Evolutionary conservation across 2,329 filamentous ascomycete genomes (phyloP), one percentile per base, ranked within the genome.

Genomic region (Neurospora crassa): DNA sequence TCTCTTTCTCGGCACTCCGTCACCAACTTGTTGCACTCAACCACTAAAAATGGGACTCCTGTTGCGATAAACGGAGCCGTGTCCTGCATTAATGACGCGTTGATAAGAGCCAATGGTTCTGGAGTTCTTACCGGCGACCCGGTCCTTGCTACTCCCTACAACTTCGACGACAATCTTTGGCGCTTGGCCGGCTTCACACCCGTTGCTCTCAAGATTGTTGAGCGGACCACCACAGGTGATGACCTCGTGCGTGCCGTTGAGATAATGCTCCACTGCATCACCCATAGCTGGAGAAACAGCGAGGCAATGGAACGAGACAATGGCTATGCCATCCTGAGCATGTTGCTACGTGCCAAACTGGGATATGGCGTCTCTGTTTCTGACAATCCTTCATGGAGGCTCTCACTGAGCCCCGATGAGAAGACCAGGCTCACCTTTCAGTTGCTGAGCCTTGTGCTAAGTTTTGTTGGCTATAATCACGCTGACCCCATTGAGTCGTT

Each of bases 231-330:
- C 2, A 90, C 89, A 0, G 84, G 88, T 8, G 89, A 94, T 68
- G 90, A 90, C 67, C 89, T 94, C 40, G 82, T 94, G 11, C 87
- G 92, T 70, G 90, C 94, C 1, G 89, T 96, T 2, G 90, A 96
- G 77, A 91, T 96, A 76, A 84, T 97, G 37, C 94, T 97, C 73
- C 89, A 92, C 74, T 93, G 92, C 72, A 92, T 97, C 68, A 91
- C 92, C 75, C 91, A 92, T 74, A 98, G 92, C 78, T 99, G 96
- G 96, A 89, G 96, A 74, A 98, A 98, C 75, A 98, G 96, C 75
- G 96, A 99, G 79, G 94, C 96, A 37, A 97, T 99, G 92, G 96
- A 99, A 80, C 90, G 92, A 76, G 94, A 97, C 72, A 96, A 96
- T 75, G 96, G 95, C 0, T 99, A 97, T 78, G 91, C 92, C 37